Evolutionary conservation across 2,329 filamentous ascomycete genomes (phyloP), one percentile per base, ranked within the genome.

Genomic region (Sporothrix brunneoviolacea): DNA sequence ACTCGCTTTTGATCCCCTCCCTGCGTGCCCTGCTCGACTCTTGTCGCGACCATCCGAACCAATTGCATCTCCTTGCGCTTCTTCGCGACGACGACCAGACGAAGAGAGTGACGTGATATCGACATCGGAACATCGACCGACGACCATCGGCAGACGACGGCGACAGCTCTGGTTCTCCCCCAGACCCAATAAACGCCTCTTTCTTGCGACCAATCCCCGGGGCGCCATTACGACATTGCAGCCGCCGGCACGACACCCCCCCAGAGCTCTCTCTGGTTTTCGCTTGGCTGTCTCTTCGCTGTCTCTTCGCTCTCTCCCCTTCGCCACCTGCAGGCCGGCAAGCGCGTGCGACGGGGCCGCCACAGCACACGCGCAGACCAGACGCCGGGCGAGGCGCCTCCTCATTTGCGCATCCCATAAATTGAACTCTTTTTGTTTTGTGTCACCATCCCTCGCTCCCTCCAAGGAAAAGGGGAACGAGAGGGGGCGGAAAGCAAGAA

Each of bases 401-500:
- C 45, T 49, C 30, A 49, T 35, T 36, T 49, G 46, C 21, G 46
- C 38, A 42, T n/a, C 22, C 38, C 46, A 36, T 21, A 36, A n/a
- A 19, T 22, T 27, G 16, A 22, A 32, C 18, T 18, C 10, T 48
- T 24, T 33, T 28, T 16, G 32, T 41, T 41, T 39, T 49, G 47
- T 30, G 47, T 49, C 42, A 49, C 47, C 47, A 49, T 42, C 38
- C 47, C 38, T 42, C 38, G 1, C 24, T 15, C n/a, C n/a, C 27
- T 30, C 21, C 45, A n/a, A 28, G 16, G 38, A 33, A 21, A 19
- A 12, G 13, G 18, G 8, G 10, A n/a, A 35, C 4, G 19, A 16
- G 27, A 32, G 21, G 37, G 21, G 21, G 4, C 3, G 18, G 18
- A 15, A 5, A 18, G 10, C 19, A 38, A 9, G 18, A 7, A 19